Percentiles rank a stretch among this genome's conserved stretches.
Conservation (phyloP, 495 filamentous ascomycete genomes). For the Umbilicaria muhlenbergii region DNA sequence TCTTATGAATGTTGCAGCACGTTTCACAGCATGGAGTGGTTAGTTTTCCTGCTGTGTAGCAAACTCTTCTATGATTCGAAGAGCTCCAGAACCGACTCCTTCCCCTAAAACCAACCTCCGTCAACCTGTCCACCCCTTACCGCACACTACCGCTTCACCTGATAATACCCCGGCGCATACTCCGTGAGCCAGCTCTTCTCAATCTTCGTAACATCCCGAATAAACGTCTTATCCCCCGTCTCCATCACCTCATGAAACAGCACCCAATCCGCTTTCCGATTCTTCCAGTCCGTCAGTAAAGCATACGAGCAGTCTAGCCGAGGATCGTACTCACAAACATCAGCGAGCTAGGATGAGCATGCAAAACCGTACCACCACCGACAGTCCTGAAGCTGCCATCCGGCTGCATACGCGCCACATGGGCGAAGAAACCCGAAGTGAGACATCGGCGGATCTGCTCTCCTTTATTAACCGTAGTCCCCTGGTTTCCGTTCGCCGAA, state of each 20-base stretch:
- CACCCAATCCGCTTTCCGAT: slow-evolving; percentile 95
- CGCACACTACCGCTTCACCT: slow-evolving; percentile 21
- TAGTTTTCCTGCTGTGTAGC: too few species aligned
- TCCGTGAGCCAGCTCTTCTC: slow-evolving; percentile 83
- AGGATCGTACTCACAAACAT: slow-evolving; percentile 56
- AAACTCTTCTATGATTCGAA: too few species aligned
- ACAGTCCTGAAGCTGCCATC: slow-evolving; percentile 84
- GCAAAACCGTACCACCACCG: slow-evolving; percentile 51
- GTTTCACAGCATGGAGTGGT: too few species aligned
- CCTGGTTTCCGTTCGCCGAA: slow-evolving; percentile 15
- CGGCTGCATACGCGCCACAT: slow-evolving; percentile 88
- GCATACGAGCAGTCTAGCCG: neutral
- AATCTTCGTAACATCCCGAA: slow-evolving; percentile 82
- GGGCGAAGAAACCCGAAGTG: slow-evolving; percentile 84
- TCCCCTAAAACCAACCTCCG: too few species aligned
- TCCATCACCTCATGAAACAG: slow-evolving; percentile 94
- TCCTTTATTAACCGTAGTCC: slow-evolving; percentile 28
- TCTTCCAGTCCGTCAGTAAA: slow-evolving; percentile 29
- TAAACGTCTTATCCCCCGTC: slow-evolving; percentile 77
- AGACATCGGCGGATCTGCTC: slow-evolving; percentile 77
- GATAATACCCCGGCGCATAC: slow-evolving; percentile 77
- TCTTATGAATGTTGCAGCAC: too few species aligned
- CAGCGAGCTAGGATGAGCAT: slow-evolving; percentile 83
- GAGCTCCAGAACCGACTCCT: too few species aligned
- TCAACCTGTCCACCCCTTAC: too few species aligned